A percentile compares a stretch with the other conserved stretches of the same genome.
Conservation (phyloP, 2,329 filamentous ascomycete species). For the Coccinonectria pachysandricola region DNA sequence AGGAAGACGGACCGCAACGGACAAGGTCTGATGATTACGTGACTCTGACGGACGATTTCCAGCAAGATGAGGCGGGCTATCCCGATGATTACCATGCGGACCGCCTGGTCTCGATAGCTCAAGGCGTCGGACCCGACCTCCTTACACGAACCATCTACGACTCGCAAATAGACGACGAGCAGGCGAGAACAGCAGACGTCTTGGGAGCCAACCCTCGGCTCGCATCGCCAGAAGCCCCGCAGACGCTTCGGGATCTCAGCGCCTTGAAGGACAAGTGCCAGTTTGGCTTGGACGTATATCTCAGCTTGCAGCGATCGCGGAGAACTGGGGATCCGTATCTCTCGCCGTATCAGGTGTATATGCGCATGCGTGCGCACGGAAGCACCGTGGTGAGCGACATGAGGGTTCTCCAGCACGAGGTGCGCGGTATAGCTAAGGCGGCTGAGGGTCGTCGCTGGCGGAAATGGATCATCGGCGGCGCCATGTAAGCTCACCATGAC, state of each 20-base stretch:
- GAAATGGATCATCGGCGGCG: conserved; percentile 40
- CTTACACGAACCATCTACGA: no score
- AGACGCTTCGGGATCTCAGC: conserved; percentile 19
- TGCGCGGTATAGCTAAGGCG: conserved; percentile 31
- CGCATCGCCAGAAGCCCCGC: conserved; percentile 11
- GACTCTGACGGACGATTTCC: conserved; percentile 10
- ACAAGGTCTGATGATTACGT: conserved; percentile 2
- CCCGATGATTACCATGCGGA: no score
- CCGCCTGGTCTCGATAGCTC: no score
- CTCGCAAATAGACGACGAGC: conserved; percentile 11
- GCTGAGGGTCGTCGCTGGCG: conserved; percentile 42
- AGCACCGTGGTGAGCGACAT: conserved; percentile 34
- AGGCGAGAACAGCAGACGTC: conserved; percentile 1
- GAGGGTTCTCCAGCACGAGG: conserved; percentile 31
- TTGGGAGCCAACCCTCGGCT: conserved; percentile 7
- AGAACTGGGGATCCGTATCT: conserved; percentile 18
- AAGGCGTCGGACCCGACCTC: no score
- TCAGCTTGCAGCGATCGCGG: conserved; percentile 23
- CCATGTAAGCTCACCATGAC: conserved; percentile 31
- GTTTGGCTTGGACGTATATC: conserved; percentile 26
- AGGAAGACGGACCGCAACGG: conserved; percentile 2
- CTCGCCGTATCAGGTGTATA: conserved; percentile 28
- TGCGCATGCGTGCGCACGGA: conserved; percentile 32
- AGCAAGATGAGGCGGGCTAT: no score
- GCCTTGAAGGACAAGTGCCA: conserved; percentile 25